Evolutionary conservation across 2,329 filamentous ascomycete species (phyloP), one percentile per base, ranked within the genome.

Genomic region (Simplicillium sp.): DNA sequence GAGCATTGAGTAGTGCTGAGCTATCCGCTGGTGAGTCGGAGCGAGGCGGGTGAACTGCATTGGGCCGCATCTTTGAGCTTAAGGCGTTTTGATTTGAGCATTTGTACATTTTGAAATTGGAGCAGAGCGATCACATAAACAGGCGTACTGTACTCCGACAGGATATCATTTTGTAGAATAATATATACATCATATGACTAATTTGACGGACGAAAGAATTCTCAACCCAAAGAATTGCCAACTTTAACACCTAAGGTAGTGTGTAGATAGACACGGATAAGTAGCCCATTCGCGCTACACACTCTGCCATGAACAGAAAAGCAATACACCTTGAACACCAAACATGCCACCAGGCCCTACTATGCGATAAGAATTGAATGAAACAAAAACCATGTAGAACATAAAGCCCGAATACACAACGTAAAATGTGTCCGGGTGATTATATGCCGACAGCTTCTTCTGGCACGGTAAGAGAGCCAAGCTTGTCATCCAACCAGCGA

Each of bases 1-100:
- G 85, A 95, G 86, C 60, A 95, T 96, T 54, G 89, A 96, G 60
- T 95, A 66, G 45, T 12, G n/a, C 14, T 25, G 37, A 13, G 16
- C 11, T 40, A 18, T 20, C 11, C 16, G 12, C 32, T 11, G 15
- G 20, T 9, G 6, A 25, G 20, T 25, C 9, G 20, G 20, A 6
- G 20, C 20, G 5, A 6, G 20, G 20, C 20, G 20, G 20, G 6
- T 25, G 20, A 6, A 25, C 20, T 25, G 20, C 9, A 6, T 25
- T 25, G 5, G 20, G 20, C 5, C 5, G 20, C 20, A 25, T 25
- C 20, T 25, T 25, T 25, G 20, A 25, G 9, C 20, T 25, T 9
- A 25, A 9, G 20, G 20, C 20, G 20, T 25, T 29, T 25, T 31
- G 15, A 32, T 17, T 14, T 33, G 11, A 13, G 18, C 29, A 11